Evolutionary conservation across 176 grass and related monocot species (phyloP).

Genomic region (Oryza glaberrima): DNA sequence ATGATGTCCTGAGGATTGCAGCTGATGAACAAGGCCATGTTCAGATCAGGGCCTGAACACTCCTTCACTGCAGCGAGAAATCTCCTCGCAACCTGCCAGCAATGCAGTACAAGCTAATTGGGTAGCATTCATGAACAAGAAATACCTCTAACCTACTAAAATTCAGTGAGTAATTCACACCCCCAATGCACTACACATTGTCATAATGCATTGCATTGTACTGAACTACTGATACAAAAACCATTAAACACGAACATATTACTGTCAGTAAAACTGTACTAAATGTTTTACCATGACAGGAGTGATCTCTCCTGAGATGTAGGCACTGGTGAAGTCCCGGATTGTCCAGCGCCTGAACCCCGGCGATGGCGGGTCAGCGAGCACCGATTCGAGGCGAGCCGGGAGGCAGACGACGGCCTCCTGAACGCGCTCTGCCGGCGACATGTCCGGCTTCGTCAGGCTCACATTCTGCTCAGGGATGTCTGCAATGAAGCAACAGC

Average conservation of each 20-base stretch:
- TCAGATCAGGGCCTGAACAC: conserved; percentile 41
- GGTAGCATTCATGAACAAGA: background rate
- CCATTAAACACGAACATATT: background rate
- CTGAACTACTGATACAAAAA: background rate
- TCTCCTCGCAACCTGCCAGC: conserved; percentile 61
- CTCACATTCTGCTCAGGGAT: conserved; percentile 60
- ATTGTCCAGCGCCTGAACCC: conserved; percentile 61
- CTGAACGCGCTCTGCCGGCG: conserved; percentile 58
- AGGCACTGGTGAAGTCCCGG: conserved; percentile 63
- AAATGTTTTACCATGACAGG: conserved; percentile 57
- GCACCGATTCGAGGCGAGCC: conserved; percentile 21
- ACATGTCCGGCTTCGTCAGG: conserved; percentile 43
- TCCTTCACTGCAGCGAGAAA: conserved; percentile 70
- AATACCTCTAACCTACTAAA: background rate
- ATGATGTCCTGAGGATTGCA: conserved; percentile 60
- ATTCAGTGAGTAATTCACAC: background rate
- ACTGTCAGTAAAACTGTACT: background rate
- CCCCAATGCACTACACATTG: background rate
- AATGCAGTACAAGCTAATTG: background rate
- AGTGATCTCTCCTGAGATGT: conserved; percentile 65
- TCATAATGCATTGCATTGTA: background rate
- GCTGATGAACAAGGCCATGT: conserved; percentile 88
- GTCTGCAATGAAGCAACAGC: conserved; percentile 34
- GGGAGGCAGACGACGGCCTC: conserved; percentile 60
- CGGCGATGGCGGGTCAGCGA: background rate